A percentile compares a stretch with the other conserved stretches of the same genome.
Evolutionary conservation across 208 protist species (phyloP).

Genomic region (Leishmania mexicana): DNA sequence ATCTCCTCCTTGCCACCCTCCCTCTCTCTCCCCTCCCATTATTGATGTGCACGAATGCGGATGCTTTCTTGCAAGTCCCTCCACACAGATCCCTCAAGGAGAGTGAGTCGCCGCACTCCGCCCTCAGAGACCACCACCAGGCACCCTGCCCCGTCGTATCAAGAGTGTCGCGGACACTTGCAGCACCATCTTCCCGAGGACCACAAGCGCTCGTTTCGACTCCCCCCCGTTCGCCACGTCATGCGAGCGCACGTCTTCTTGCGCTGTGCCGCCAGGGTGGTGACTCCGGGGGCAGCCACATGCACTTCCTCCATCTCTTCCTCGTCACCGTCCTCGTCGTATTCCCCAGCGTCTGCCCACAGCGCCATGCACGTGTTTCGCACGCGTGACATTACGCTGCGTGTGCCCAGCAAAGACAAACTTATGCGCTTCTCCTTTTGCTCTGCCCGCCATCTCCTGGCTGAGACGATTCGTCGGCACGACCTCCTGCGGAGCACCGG

Average conservation of each 20-base stretch:
- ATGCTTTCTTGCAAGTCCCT: background rate
- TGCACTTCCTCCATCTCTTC: background rate
- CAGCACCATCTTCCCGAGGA: background rate
- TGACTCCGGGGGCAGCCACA: background rate
- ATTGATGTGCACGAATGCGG: background rate
- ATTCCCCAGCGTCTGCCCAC: background rate
- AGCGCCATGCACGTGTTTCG: slow-evolving; percentile 44
- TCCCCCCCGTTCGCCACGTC: background rate
- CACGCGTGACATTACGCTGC: slow-evolving; percentile 69
- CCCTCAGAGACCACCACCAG: background rate
- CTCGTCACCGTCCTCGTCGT: background rate
- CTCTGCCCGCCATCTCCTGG: slow-evolving; percentile 44
- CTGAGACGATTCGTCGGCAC: slow-evolving; percentile 65
- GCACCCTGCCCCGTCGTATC: background rate
- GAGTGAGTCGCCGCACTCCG: background rate
- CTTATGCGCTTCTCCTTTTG: slow-evolving; percentile 53
- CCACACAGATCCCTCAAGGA: background rate
- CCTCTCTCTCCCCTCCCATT: background rate
- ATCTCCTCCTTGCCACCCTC: background rate
- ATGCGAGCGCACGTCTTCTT: background rate
- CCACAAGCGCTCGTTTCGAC: background rate
- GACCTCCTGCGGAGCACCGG: slow-evolving; percentile 37
- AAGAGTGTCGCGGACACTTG: background rate
- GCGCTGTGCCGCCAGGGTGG: background rate
- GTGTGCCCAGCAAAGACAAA: slow-evolving; percentile 48